These are phyloP conservation scores for Suhomyces chickasaworum DNA, from an alignment of 1,139 yeast species.

Conservation along the genomic window DNA sequence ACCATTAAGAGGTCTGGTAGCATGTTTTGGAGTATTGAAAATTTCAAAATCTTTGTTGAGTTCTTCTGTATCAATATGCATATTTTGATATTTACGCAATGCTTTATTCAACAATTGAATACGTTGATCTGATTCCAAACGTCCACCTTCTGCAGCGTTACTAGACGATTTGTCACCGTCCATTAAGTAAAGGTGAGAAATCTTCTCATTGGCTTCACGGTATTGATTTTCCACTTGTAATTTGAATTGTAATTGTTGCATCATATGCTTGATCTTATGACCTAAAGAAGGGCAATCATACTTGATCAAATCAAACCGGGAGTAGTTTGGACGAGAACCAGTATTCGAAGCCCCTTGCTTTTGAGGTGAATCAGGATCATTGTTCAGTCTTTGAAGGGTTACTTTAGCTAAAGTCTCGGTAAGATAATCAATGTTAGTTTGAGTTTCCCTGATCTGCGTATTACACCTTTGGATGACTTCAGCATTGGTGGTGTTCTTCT, in stretches of 20 bases:
- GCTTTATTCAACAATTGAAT: slow-evolving; percentile 83
- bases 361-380: slow-evolving; percentile 11
- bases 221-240: slow-evolving; percentile 92
- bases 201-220: slow-evolving; percentile 87
- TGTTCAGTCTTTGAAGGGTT: slow-evolving; percentile 33
- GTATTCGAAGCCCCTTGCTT: slow-evolving; percentile 18
- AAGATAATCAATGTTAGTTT: slow-evolving; percentile 84
- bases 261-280: slow-evolving; percentile 93
- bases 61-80: slow-evolving; percentile 74
- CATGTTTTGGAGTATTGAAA: slow-evolving; percentile 65
- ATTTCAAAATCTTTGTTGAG: slow-evolving; percentile 61
- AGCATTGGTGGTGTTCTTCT: slow-evolving; percentile 73
- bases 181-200: slow-evolving; percentile 78
- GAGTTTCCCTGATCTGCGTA: slow-evolving; percentile 87
- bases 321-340: slow-evolving; percentile 42
- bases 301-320: slow-evolving; percentile 79
- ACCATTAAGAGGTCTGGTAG: slow-evolving; percentile 84
- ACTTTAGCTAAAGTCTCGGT: slow-evolving; percentile 75
- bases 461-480: slow-evolving; percentile 90
- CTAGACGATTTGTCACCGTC: slow-evolving; percentile 90
- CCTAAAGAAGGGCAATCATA: slow-evolving; percentile 95
- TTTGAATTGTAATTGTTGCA: slow-evolving; percentile 90
- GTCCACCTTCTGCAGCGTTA: slow-evolving; percentile 87
- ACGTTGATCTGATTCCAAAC: slow-evolving; percentile 80
- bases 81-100: slow-evolving; percentile 82